These are phyloP conservation scores for Pseudonectria foliicola DNA, from an alignment of 2,329 filamentous ascomycete species.

Conservation along the genomic window DNA sequence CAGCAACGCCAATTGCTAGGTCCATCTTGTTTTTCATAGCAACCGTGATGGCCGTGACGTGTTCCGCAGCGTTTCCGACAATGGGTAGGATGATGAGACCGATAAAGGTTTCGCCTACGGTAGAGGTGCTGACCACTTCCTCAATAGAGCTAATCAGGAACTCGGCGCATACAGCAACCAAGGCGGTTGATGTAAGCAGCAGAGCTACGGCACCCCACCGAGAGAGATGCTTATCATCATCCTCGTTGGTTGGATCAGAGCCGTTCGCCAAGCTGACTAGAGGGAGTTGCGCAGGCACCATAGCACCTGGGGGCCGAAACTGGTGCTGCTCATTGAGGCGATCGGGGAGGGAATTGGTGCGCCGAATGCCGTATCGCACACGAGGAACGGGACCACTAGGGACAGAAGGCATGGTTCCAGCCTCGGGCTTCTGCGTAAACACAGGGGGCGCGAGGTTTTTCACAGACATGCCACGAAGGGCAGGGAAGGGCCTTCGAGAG, in stretches of 20 bases:
- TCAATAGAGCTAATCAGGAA: conserved; percentile 64
- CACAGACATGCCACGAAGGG: conserved; percentile 53
- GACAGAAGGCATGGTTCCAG: conserved; percentile 16
- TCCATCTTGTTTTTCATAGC: conserved; percentile 73
- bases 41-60: conserved; percentile 64
- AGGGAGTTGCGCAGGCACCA: conserved; percentile 42
- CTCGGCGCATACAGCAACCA: conserved; percentile 63
- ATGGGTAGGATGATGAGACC: conserved; percentile 67
- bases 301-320: conserved; percentile 40
- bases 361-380: conserved; percentile 58
- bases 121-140: conserved; percentile 49
- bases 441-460: conserved; percentile 66
- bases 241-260: conserved; percentile 22
- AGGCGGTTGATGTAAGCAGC: conserved; percentile 54
- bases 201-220: conserved; percentile 52
- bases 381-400: conserved; percentile 44
- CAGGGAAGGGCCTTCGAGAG: conserved; percentile 41
- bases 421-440: conserved; percentile 45
- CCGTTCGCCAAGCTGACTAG: conserved; percentile 28
- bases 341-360: conserved; percentile 68
- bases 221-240: conserved; percentile 43
- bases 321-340: conserved; percentile 45
- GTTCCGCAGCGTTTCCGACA: conserved; percentile 67
- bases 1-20: conserved; percentile 63
- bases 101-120: conserved; percentile 59